Conservation (phyloP, 2,329 filamentous ascomycete species). For the Massarina eburnea region DNA sequence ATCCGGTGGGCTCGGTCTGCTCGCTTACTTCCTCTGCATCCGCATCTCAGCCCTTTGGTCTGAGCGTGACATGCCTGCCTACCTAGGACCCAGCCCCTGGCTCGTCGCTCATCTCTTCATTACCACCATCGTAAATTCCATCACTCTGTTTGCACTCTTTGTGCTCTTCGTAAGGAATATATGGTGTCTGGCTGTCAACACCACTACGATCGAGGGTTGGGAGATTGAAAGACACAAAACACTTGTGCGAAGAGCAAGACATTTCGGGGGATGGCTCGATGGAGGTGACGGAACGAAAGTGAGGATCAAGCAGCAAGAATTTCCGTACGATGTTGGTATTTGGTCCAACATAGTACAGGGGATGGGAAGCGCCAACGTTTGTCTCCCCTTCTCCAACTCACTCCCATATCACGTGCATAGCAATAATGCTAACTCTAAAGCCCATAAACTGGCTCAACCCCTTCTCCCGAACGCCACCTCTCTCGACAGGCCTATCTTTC, state of each 20-base stretch:
- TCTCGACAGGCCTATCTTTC: constrained; percentile 60
- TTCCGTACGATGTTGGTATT: constrained; percentile 79
- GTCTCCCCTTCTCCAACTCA: constrained; percentile 2
- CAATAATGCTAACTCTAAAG: constrained; percentile 8
- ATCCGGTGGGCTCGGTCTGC: constrained; percentile 62
- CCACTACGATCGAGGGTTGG: constrained; percentile 81
- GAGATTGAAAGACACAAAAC: constrained; percentile 56
- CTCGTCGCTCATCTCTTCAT: constrained; percentile 65
- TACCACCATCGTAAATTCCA: constrained; percentile 59
- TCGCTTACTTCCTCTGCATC: constrained; percentile 62
- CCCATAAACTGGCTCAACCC: constrained; percentile 70
- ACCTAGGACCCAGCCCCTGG: constrained; percentile 67
- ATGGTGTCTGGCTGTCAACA: constrained; percentile 66
- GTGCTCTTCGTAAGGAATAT: constrained; percentile 64
- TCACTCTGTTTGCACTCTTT: constrained; percentile 63
- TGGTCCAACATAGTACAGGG: constrained; percentile 73
- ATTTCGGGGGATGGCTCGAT: constrained; percentile 58
- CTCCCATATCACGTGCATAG: neutral
- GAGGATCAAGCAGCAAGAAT: constrained; percentile 67
- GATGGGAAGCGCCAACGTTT: constrained; percentile 67
- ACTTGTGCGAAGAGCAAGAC: constrained; percentile 47
- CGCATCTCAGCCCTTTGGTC: constrained; percentile 65
- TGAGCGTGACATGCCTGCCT: constrained; percentile 65
- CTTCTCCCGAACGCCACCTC: constrained; percentile 56
- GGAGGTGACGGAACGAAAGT: constrained; percentile 59